A percentile compares a stretch with the other conserved stretches of the same genome.
These are phyloP conservation scores for Salix udensis DNA, from an alignment of 345 rosid genomes.

Conservation along the genomic window DNA sequence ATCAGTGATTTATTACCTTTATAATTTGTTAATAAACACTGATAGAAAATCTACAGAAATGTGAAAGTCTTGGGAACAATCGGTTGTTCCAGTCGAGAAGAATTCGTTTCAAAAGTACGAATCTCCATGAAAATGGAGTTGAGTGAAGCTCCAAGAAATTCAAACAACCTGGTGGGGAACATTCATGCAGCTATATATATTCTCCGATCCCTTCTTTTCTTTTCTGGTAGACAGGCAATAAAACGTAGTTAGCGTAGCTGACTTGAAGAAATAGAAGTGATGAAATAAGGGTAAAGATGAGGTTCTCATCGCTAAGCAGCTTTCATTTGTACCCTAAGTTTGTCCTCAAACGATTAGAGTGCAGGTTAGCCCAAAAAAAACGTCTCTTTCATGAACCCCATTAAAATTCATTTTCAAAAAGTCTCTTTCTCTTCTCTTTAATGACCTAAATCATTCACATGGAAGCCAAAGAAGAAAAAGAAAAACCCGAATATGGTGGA, in stretches of 20 bases:
- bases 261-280: not conserved
- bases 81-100: not conserved
- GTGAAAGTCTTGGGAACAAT: not conserved
- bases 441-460: slow-evolving; percentile 11
- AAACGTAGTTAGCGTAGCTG: not conserved
- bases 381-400: slow-evolving; percentile 16
- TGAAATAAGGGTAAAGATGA: not conserved
- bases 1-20: not conserved
- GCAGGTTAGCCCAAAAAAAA: not conserved
- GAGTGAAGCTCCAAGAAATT: no score
- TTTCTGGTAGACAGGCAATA: not conserved
- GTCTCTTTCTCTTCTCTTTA: slow-evolving; percentile 16
- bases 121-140: no score
- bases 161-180: not conserved
- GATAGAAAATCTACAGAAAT: not conserved
- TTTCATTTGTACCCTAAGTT: not conserved
- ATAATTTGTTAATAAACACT: not conserved
- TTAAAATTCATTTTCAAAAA: slow-evolving; percentile 18
- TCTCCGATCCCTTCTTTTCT: not conserved
- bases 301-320: not conserved
- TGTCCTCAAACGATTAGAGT: not conserved
- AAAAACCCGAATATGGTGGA: not conserved
- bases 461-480: not conserved
- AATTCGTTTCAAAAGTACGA: not conserved
- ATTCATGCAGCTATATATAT: not conserved